Percentiles rank a stretch among this genome's conserved stretches.
Evolutionary conservation across 306 rosid genomes (phyloP).

Genomic region (Prunus dulcis): DNA sequence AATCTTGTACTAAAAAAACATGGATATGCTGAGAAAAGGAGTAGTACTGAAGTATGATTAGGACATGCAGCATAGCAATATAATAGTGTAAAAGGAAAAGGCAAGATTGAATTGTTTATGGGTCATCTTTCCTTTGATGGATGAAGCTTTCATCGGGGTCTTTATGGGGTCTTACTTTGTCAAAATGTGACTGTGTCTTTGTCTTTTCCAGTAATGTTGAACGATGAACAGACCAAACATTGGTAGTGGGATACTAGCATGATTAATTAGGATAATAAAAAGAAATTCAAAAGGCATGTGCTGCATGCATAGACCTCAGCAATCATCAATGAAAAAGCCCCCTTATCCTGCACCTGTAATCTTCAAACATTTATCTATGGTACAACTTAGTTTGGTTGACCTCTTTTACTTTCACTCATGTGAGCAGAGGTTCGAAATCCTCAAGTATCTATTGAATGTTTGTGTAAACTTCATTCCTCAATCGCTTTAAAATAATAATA

Average conservation of each 20-base stretch:
- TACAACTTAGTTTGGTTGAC: too few species aligned
- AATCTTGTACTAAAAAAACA: neutral
- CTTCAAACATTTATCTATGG: too few species aligned
- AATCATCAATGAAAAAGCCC: neutral
- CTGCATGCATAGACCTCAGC: neutral
- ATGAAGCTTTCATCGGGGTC: neutral
- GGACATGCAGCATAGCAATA: neutral
- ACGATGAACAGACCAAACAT: neutral
- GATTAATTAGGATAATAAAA: constrained; percentile 20
- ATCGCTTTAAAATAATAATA: too few species aligned
- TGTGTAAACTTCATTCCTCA: too few species aligned
- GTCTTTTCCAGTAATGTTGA: constrained; percentile 11
- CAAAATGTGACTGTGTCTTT: constrained; percentile 10
- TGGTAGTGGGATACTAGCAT: constrained; percentile 23
- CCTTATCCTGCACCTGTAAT: neutral
- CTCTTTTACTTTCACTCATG: too few species aligned
- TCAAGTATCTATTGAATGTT: fast-evolving
- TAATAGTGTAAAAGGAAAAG: neutral
- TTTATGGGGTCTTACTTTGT: constrained; percentile 9
- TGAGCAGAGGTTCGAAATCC: fast-evolving
- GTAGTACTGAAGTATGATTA: neutral
- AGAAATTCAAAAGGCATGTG: constrained; percentile 8
- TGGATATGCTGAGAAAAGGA: neutral
- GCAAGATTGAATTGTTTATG: neutral
- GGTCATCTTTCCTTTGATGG: neutral